phyloP scores from a whole-genome alignment of 2,329 filamentous ascomycete genomes.

The Trichoderma hamatum region DNA sequence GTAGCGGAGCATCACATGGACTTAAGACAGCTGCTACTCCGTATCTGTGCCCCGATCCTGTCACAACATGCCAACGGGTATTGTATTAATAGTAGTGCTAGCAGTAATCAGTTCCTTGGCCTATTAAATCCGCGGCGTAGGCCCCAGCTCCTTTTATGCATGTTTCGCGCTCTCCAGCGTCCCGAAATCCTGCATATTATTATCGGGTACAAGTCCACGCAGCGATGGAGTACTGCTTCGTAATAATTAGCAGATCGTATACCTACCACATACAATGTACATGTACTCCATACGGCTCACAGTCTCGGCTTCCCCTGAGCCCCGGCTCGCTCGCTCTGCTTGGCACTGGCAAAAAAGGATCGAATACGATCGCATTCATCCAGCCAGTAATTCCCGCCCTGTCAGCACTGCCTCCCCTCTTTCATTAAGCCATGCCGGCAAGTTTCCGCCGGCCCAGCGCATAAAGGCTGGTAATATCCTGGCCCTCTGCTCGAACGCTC shows the following conservation, averaged over 20 bases:
- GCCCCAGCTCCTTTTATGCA: not conserved
- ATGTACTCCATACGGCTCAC: not conserved
- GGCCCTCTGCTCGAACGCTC: slow-evolving; percentile 18
- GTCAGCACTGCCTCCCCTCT: slow-evolving; percentile 22
- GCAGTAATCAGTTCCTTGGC: not conserved
- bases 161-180: not conserved
- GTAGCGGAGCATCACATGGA: slow-evolving; percentile 3
- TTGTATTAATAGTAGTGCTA: too few relatives aligned
- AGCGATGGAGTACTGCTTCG: not conserved
- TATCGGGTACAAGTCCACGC: not conserved
- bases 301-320: slow-evolving; percentile 5
- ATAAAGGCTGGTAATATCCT: slow-evolving; percentile 21
- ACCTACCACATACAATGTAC: too few relatives aligned
- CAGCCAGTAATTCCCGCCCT: slow-evolving; percentile 13
- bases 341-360: slow-evolving; percentile 11
- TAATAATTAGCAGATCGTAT: not conserved
- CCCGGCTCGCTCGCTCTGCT: slow-evolving; percentile 8
- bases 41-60: not conserved
- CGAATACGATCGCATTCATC: slow-evolving; percentile 9
- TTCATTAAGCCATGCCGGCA: slow-evolving; percentile 21
- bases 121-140: not conserved
- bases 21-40: slow-evolving; percentile 6
- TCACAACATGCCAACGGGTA: not conserved
- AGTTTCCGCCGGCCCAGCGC: slow-evolving; percentile 17
- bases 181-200: not conserved